phyloP scores from a whole-genome alignment of 371 early-diverging fungal species.

The Phascolomyces articulosus region DNA sequence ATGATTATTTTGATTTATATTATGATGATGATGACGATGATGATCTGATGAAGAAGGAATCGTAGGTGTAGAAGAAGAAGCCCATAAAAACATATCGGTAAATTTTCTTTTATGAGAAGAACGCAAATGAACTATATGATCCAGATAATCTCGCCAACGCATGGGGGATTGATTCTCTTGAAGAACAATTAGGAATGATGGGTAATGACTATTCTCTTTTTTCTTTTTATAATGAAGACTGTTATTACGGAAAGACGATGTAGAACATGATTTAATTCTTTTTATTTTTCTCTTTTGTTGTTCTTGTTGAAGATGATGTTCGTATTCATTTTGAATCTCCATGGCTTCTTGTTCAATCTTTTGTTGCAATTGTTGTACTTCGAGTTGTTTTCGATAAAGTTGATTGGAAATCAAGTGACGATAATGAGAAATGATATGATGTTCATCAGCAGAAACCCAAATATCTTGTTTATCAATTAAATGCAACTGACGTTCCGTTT shows the following conservation, averaged over 20 bases:
- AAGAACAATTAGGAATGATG: background rate
- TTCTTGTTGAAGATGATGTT: background rate
- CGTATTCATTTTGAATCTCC: background rate
- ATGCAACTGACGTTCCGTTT: background rate
- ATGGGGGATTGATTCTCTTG: background rate
- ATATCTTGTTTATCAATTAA: background rate
- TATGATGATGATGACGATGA: background rate
- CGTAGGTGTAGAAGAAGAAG: too few relatives aligned
- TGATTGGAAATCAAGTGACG: background rate
- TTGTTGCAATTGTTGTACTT: background rate
- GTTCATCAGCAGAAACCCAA: constrained; percentile 12
- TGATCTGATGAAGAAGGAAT: background rate
- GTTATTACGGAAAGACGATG: too few relatives aligned
- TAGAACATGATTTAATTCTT: too few relatives aligned
- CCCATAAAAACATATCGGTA: background rate
- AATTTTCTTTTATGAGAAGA: constrained; percentile 1
- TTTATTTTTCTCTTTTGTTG: too few relatives aligned
- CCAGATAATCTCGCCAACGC: constrained; percentile 4
- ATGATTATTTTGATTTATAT: background rate
- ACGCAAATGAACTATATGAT: background rate
- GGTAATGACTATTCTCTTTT: too few relatives aligned
- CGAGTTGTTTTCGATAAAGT: background rate
- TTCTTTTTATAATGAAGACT: too few relatives aligned
- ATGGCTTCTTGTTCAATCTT: background rate
- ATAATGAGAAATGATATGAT: background rate